Evolutionary conservation across 805 yeast species (phyloP).

Genomic region (Kuraishia piskuri): DNA sequence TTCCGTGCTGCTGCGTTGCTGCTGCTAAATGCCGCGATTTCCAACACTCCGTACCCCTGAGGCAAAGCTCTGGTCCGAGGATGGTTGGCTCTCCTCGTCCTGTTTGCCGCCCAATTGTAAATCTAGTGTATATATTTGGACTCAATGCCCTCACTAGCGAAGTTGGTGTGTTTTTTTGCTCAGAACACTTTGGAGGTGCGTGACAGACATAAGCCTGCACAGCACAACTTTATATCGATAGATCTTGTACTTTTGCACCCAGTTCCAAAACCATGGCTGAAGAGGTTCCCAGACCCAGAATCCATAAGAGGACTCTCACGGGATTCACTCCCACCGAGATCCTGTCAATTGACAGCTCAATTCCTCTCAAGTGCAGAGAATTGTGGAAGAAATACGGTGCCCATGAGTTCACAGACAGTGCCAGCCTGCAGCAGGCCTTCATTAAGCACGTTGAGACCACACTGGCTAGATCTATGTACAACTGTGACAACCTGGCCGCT

Average conservation of each 20-base stretch:
- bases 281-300: conserved; percentile 7
- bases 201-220: background rate
- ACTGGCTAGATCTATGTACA: conserved; percentile 84
- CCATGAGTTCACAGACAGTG: conserved; percentile 37
- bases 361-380: conserved; percentile 71
- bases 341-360: conserved; percentile 68
- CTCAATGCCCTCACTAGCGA: background rate
- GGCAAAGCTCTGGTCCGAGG: background rate
- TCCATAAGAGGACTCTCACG: conserved; percentile 68
- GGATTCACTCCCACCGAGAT: conserved; percentile 91
- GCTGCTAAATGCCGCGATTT: background rate
- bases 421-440: conserved; percentile 57
- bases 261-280: background rate
- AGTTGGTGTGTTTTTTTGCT: background rate
- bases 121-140: too few species aligned
- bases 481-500: conserved; percentile 88
- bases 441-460: conserved; percentile 86
- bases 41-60: background rate
- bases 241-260: background rate
- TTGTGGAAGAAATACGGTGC: conserved; percentile 69
- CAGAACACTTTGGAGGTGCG: background rate
- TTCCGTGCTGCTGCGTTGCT: background rate
- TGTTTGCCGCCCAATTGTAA: background rate
- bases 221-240: background rate
- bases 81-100: background rate